These are phyloP conservation scores for Botrytis pseudocinerea DNA, from an alignment of 2,329 filamentous ascomycete species.

Conservation along the genomic window DNA sequence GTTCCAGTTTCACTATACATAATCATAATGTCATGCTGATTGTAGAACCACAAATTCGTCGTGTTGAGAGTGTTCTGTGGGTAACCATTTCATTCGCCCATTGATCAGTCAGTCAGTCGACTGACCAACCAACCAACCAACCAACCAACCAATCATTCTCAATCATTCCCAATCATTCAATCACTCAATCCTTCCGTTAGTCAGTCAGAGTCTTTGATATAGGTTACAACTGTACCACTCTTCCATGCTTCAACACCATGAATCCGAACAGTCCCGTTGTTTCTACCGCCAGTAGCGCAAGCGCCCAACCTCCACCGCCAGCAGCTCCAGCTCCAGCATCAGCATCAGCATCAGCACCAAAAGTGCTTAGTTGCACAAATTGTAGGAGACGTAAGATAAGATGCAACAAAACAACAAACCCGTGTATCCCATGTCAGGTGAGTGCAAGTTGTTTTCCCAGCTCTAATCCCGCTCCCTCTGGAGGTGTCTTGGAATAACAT, in stretches of 20 bases:
- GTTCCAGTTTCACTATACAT: not conserved
- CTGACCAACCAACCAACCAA: not conserved
- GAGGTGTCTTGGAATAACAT: not conserved
- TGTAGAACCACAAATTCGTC: not conserved
- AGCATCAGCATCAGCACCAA: not conserved
- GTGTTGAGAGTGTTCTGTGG: not conserved
- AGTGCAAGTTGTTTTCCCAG: not conserved
- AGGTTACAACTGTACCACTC: not conserved
- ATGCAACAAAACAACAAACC: slow-evolving; percentile 23
- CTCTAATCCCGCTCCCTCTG: not conserved
- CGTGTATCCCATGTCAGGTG: slow-evolving; percentile 24
- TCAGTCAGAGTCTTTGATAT: not conserved
- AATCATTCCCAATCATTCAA: too few species aligned
- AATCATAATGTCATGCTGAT: not conserved
- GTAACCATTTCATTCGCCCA: not conserved
- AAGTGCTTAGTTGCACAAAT: slow-evolving; percentile 24
- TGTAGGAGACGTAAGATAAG: slow-evolving; percentile 25
- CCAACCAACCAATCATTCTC: too few species aligned
- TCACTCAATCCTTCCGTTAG: too few species aligned
- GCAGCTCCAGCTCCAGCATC: not conserved
- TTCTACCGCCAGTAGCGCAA: slow-evolving; percentile 3
- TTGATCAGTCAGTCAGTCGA: not conserved
- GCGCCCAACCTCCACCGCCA: not conserved
- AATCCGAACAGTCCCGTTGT: not conserved
- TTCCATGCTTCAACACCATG: not conserved